A percentile compares a stretch with the other conserved stretches of the same genome.
These are phyloP conservation scores for Cystobasidium slooffiae DNA, from an alignment of 1,284 basidiomycete species.

Conservation along the genomic window DNA sequence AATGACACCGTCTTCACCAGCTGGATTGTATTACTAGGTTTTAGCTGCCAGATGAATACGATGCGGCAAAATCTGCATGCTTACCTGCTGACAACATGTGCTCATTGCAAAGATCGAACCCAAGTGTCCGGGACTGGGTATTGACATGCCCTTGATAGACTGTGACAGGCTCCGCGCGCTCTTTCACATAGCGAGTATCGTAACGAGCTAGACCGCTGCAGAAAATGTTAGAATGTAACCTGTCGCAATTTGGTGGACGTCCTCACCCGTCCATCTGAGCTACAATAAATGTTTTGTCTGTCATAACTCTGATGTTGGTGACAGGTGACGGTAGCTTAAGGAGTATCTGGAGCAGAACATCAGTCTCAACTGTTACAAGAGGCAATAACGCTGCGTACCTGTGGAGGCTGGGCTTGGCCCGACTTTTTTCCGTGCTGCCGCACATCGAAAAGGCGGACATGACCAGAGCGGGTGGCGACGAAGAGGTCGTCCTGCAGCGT, in stretches of 20 bases:
- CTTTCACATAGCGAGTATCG: conserved; percentile 16
- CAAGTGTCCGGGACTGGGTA: conserved; percentile 25
- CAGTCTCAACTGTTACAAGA: background rate
- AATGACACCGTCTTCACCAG: conserved; percentile 11
- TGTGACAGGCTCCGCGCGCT: background rate
- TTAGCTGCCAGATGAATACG: background rate
- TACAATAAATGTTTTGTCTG: conserved; percentile 4
- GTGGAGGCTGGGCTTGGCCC: background rate
- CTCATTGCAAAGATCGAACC: conserved; percentile 24
- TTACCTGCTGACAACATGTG: conserved; percentile 28
- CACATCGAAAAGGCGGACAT: conserved; percentile 28
- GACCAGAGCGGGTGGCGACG: conserved; percentile 34
- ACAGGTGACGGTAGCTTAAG: conserved; percentile 21
- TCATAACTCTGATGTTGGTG: conserved; percentile 17
- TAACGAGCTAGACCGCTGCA: background rate
- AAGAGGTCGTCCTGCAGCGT: conserved; percentile 21
- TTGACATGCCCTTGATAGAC: conserved; percentile 30
- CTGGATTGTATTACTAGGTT: background rate
- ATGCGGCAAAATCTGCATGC: background rate
- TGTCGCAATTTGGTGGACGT: background rate
- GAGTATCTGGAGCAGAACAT: conserved; percentile 8
- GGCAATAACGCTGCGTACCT: background rate
- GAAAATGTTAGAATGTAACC: no score
- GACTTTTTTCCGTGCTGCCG: background rate
- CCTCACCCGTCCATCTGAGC: conserved; percentile 38